phyloP scores from a whole-genome alignment of 2,329 filamentous ascomycete species.

The Fusarium domesticum region DNA sequence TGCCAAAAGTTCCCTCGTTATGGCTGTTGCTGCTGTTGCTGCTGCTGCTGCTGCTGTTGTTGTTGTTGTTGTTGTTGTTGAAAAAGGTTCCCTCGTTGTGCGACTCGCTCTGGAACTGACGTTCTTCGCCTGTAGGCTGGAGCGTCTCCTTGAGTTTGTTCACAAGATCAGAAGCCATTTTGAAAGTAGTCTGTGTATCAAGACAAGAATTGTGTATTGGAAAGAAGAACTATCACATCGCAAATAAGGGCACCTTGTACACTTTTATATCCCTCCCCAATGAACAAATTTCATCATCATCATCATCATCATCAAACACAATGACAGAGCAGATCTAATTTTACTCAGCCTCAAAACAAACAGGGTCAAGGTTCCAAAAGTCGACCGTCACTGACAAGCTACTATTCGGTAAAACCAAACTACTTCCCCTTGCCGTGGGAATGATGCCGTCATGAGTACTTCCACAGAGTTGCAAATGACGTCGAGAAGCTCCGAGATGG shows the following conservation, averaged over 20 bases:
- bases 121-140: slow-evolving; percentile 3
- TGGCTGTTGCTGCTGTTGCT: neutral
- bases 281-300: slow-evolving; percentile 5
- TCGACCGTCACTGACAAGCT: slow-evolving; percentile 1
- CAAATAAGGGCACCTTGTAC: too few relatives aligned
- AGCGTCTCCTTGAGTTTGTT: slow-evolving; percentile 23
- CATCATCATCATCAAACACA: too few relatives aligned
- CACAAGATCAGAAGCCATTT: slow-evolving; percentile 19
- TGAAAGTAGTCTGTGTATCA: neutral
- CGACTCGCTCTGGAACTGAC: slow-evolving; percentile 1
- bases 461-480: slow-evolving; percentile 10
- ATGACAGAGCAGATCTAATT: too few relatives aligned
- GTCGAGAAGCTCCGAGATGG: slow-evolving; percentile 5
- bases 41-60: neutral
- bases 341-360: too few relatives aligned
- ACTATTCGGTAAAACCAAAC: slow-evolving; percentile 6
- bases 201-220: neutral
- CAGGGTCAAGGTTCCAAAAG: neutral
- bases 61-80: neutral
- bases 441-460: slow-evolving; percentile 13
- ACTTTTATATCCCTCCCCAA: neutral
- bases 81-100: too few relatives aligned
- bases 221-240: too few relatives aligned
- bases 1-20: neutral
- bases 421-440: neutral